Percentiles rank a stretch among this genome's conserved stretches.
phyloP scores from a whole-genome alignment of 2,329 filamentous ascomycete species.

The Gaeumannomyces sp. region DNA sequence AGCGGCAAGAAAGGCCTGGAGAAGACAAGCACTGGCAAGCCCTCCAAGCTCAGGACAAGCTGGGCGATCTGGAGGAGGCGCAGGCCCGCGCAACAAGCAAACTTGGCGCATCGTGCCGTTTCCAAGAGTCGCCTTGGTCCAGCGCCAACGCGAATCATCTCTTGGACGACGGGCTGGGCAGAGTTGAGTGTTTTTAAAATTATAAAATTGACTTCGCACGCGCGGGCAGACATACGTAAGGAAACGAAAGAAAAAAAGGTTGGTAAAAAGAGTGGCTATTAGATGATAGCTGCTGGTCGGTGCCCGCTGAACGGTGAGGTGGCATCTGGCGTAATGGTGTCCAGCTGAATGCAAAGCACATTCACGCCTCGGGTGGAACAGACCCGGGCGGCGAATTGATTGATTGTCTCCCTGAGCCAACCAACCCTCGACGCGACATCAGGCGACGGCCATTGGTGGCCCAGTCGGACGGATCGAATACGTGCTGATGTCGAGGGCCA shows the following conservation, averaged over 20 bases:
- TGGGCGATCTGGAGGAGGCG: too few relatives aligned
- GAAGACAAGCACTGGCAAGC: background rate
- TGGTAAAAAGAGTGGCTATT: background rate
- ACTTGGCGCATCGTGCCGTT: background rate
- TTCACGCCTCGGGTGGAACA: background rate
- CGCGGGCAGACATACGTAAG: background rate
- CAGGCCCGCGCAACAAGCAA: background rate
- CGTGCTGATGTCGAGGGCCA: background rate
- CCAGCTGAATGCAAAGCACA: too few relatives aligned
- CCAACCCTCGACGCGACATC: background rate
- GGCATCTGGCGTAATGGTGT: background rate
- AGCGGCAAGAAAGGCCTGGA: background rate
- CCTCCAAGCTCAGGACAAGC: background rate
- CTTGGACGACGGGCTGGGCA: background rate
- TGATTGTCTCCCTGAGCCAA: background rate
- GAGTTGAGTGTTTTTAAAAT: background rate
- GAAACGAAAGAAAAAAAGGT: background rate
- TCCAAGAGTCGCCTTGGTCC: background rate
- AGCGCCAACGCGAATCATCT: background rate
- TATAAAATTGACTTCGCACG: background rate
- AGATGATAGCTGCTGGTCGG: too few relatives aligned
- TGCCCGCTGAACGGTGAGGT: background rate
- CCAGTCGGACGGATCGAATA: background rate
- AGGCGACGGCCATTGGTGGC: background rate
- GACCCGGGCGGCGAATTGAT: background rate